Evolutionary conservation across 208 protist species (phyloP).

Genomic region (Herpetomonas tarakana): DNA sequence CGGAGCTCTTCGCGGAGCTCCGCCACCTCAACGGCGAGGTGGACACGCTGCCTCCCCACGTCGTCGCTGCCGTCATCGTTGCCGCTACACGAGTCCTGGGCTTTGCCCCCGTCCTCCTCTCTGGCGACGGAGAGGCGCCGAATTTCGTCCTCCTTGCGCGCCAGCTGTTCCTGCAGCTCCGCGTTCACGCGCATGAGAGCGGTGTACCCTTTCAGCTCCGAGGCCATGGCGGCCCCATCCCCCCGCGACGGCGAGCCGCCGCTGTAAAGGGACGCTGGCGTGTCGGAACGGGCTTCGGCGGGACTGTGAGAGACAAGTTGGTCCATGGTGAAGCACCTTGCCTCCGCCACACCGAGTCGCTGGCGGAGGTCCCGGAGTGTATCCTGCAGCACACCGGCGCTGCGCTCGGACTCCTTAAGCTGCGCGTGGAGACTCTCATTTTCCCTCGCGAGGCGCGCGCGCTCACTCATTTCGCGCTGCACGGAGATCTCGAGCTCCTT

Average conservation of each 20-base stretch:
- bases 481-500: conserved; percentile 32
- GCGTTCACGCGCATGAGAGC: conserved; percentile 64
- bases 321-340: neutral
- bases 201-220: conserved; percentile 64
- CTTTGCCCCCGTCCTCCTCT: neutral
- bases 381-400: conserved; percentile 32
- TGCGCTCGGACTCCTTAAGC: conserved; percentile 19
- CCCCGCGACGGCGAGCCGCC: neutral
- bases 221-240: conserved; percentile 22
- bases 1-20: conserved; percentile 15
- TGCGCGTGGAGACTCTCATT: conserved; percentile 17
- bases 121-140: neutral
- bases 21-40: neutral
- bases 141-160: conserved; percentile 6
- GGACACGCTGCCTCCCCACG: neutral
- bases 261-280: neutral
- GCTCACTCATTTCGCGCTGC: conserved; percentile 34
- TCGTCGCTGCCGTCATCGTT: neutral
- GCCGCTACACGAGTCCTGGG: neutral
- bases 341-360: conserved; percentile 36
- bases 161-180: conserved; percentile 33
- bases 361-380: conserved; percentile 38
- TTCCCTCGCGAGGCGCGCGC: conserved; percentile 30
- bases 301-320: neutral
- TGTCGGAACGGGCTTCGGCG: no score